phyloP scores from a whole-genome alignment of 805 yeast genomes.

The Candida endomychidarum region DNA sequence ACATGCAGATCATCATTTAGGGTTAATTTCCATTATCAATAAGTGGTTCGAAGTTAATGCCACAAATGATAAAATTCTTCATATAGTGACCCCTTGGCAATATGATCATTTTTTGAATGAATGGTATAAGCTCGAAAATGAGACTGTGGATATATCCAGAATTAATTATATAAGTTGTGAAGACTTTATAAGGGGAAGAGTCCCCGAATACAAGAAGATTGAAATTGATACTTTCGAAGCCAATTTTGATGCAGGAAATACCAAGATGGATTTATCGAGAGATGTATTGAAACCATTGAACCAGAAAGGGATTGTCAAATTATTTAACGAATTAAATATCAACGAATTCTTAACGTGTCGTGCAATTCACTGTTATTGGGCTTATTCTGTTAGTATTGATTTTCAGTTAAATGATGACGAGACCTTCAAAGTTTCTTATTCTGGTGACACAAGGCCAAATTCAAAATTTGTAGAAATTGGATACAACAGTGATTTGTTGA shows the following conservation, averaged over 20 bases:
- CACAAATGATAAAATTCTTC: conserved; percentile 38
- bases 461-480: conserved; percentile 67
- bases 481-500: conserved; percentile 61
- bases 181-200: conserved; percentile 42
- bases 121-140: conserved; percentile 55
- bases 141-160: conserved; percentile 35
- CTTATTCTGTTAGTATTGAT: conserved; percentile 62
- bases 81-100: conserved; percentile 74
- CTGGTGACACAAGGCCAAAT: conserved; percentile 94
- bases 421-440: conserved; percentile 73
- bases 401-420: conserved; percentile 44
- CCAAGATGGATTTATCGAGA: conserved; percentile 18
- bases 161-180: conserved; percentile 61
- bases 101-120: conserved; percentile 66
- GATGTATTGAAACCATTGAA: conserved; percentile 28
- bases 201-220: conserved; percentile 29
- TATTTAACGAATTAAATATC: conserved; percentile 47
- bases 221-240: conserved; percentile 32
- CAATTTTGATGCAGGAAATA: conserved; percentile 26
- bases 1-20: conserved; percentile 97
- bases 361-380: conserved; percentile 82
- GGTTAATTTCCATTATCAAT: conserved; percentile 65
- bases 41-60: conserved; percentile 59
- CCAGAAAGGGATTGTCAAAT: conserved; percentile 23
- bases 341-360: conserved; percentile 55